These are phyloP conservation scores for Sherardia arvensis DNA, from an alignment of 257 asterid species.

Conservation along the genomic window DNA sequence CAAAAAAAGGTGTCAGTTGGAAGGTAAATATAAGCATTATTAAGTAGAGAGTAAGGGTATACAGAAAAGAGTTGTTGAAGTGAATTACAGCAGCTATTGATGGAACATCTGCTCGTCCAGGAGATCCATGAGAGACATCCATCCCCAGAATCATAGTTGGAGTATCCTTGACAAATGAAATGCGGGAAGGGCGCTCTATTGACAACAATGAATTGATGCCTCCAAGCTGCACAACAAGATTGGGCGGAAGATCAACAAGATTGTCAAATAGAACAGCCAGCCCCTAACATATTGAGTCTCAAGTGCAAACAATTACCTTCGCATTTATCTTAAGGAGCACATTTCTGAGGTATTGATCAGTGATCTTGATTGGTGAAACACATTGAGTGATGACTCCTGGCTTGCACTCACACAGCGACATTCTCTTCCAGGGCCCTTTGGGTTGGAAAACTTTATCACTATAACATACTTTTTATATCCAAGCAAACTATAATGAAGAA, in stretches of 20 bases:
- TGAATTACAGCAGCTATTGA: slow-evolving; percentile 84
- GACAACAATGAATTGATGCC: slow-evolving; percentile 81
- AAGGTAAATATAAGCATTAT: slow-evolving; percentile 16
- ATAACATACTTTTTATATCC: background rate
- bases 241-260: background rate
- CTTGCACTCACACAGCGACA: slow-evolving; percentile 40
- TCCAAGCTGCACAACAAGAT: slow-evolving; percentile 51
- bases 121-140: slow-evolving; percentile 94
- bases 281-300: slow-evolving; percentile 4
- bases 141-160: slow-evolving; percentile 95
- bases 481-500: slow-evolving; percentile 10
- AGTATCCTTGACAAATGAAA: slow-evolving; percentile 51
- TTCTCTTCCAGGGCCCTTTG: slow-evolving; percentile 96
- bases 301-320: slow-evolving; percentile 43
- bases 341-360: slow-evolving; percentile 68
- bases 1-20: slow-evolving; percentile 14
- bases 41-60: background rate
- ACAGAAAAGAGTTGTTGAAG: slow-evolving; percentile 10
- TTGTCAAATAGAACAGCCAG: slow-evolving; percentile 7
- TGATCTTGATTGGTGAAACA: slow-evolving; percentile 63
- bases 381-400: slow-evolving; percentile 74
- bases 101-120: slow-evolving; percentile 73
- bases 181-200: slow-evolving; percentile 46
- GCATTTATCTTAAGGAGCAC: slow-evolving; percentile 89
- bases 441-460: slow-evolving; percentile 8